phyloP scores from a whole-genome alignment of 495 filamentous ascomycete genomes.

The Penicillium turbatum region DNA sequence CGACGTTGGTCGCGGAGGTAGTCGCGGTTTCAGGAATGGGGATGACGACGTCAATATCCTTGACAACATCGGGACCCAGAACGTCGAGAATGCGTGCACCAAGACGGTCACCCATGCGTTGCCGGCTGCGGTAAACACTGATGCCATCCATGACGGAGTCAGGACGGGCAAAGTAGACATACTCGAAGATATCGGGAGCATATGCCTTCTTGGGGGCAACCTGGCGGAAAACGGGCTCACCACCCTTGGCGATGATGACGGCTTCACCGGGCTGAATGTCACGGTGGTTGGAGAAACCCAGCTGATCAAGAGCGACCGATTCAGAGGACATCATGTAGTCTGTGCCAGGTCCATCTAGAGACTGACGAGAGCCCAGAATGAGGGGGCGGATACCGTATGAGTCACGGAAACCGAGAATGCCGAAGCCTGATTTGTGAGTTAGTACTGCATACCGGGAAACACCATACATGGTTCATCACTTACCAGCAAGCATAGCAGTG shows the following conservation, averaged over 20 bases:
- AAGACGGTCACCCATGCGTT: conserved; percentile 88
- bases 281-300: conserved; percentile 74
- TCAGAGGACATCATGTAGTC: conserved; percentile 99
- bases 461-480: conserved; percentile 6
- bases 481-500: conserved; percentile 87
- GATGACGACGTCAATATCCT: conserved; percentile 87
- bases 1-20: conserved; percentile 76
- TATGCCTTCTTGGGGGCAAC: conserved; percentile 68
- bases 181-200: conserved; percentile 94
- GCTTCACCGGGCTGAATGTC: conserved; percentile 91
- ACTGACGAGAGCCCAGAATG: conserved; percentile 70
- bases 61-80: conserved; percentile 69
- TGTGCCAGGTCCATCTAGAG: conserved; percentile 59
- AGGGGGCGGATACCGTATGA: conserved; percentile 87
- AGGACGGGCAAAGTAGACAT: conserved; percentile 69
- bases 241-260: conserved; percentile 86
- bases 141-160: conserved; percentile 93
- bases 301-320: conserved; percentile 82
- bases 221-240: conserved; percentile 67
- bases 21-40: conserved; percentile 86
- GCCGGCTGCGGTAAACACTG: conserved; percentile 78
- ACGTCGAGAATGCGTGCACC: conserved; percentile 71
- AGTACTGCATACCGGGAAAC: background rate
- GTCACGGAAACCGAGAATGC: conserved; percentile 87
- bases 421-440: conserved; percentile 55